phyloP scores from a whole-genome alignment of 495 filamentous ascomycete genomes.

The Alectoria sarmentosa region DNA sequence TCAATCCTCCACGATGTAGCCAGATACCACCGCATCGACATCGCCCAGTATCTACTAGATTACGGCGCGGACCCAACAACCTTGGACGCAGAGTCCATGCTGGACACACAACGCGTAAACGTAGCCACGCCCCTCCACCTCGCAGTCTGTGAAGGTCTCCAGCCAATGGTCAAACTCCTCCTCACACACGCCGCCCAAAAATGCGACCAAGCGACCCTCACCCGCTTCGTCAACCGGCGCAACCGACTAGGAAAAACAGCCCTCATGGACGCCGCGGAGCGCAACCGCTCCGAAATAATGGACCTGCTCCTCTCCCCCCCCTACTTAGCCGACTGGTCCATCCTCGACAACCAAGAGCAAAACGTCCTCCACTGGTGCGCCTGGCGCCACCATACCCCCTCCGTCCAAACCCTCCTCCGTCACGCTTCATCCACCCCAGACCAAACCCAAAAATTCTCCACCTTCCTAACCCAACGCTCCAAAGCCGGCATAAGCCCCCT shows the following conservation, averaged over 20 bases:
- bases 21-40: background rate
- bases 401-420: slow-evolving; percentile 4
- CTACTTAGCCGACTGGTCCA: slow-evolving; percentile 13
- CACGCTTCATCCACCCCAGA: slow-evolving; percentile 3
- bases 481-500: background rate
- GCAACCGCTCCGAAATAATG: slow-evolving; percentile 12
- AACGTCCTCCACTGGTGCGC: slow-evolving; percentile 16
- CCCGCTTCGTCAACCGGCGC: slow-evolving; percentile 13
- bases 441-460: background rate
- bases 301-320: slow-evolving; percentile 5
- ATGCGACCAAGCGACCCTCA: slow-evolving; percentile 3
- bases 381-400: slow-evolving; percentile 6
- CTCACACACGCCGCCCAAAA: slow-evolving; percentile 1
- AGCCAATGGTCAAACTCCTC: background rate
- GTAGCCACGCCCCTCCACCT: background rate
- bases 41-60: slow-evolving; percentile 1
- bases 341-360: slow-evolving; percentile 7
- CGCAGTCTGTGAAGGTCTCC: background rate
- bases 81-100: background rate
- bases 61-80: slow-evolving; percentile 15
- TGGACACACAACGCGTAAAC: background rate
- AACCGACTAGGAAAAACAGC: slow-evolving; percentile 14
- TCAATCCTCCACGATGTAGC: slow-evolving; percentile 11
- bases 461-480: slow-evolving; percentile 7
- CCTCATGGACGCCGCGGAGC: slow-evolving; percentile 14